These are phyloP conservation scores for Bassia scoparia DNA, from an alignment of 148 eudicot genomes.

Conservation along the genomic window DNA sequence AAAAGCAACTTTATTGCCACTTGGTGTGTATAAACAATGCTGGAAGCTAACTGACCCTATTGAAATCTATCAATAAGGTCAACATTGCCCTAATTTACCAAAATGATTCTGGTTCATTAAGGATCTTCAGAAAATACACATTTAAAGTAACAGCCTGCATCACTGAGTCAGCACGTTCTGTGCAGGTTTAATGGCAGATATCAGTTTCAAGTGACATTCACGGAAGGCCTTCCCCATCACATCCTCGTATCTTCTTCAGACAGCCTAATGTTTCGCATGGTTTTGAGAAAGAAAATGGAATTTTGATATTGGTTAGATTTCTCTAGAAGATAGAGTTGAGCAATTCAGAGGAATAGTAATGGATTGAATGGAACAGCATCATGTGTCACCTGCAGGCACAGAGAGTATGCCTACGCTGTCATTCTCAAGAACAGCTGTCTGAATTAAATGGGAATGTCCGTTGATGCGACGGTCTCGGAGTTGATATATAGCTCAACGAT, in stretches of 20 bases:
- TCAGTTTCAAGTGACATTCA: constrained; percentile 40
- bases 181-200: constrained; percentile 31
- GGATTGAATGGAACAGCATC: constrained; percentile 40
- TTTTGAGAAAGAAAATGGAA: constrained; percentile 44
- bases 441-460: constrained; percentile 41
- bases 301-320: constrained; percentile 39
- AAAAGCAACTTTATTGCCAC: constrained; percentile 89
- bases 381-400: constrained; percentile 43
- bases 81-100: constrained; percentile 37
- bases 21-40: constrained; percentile 85
- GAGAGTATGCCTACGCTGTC: constrained; percentile 31
- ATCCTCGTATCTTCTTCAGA: constrained; percentile 58
- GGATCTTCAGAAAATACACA: constrained; percentile 34
- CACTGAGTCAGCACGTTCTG: constrained; percentile 43
- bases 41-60: constrained; percentile 80
- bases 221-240: constrained; percentile 44
- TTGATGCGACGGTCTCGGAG: constrained; percentile 34
- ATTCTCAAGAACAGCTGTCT: constrained; percentile 37
- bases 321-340: constrained; percentile 44
- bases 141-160: constrained; percentile 40
- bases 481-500: constrained; percentile 39
- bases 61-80: constrained; percentile 48
- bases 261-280: constrained; percentile 40
- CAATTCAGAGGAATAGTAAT: constrained; percentile 39
- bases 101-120: constrained; percentile 36